Evolutionary conservation across 306 rosid genomes (phyloP).

Genomic region (Sesbania bispinosa): DNA sequence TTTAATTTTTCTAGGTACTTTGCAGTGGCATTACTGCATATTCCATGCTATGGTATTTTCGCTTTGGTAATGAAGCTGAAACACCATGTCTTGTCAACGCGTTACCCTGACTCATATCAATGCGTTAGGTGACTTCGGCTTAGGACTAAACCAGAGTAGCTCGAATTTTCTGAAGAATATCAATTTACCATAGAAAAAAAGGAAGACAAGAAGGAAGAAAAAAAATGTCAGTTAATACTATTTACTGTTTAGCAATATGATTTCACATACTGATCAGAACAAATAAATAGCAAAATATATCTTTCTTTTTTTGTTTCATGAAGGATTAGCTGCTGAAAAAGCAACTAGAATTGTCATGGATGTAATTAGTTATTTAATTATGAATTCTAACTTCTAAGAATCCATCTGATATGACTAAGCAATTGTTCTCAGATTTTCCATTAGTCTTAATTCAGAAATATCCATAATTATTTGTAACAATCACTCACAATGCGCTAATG

Average conservation of each 20-base stretch:
- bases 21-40: constrained; percentile 70
- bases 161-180: constrained; percentile 15
- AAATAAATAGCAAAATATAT: constrained; percentile 14
- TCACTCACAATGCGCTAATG: too few species aligned
- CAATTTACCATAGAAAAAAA: constrained; percentile 10
- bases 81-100: constrained; percentile 50
- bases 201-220: not conserved
- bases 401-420: too few species aligned
- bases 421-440: too few species aligned
- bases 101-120: constrained; percentile 51
- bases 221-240: not conserved
- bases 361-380: too few species aligned
- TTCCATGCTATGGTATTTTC: constrained; percentile 90
- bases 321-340: constrained; percentile 12
- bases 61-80: constrained; percentile 75
- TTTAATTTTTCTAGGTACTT: constrained; percentile 56
- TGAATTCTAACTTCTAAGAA: too few species aligned
- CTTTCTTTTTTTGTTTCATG: not conserved
- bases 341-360: constrained; percentile 7
- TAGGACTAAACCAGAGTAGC: not conserved
- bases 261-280: constrained; percentile 2
- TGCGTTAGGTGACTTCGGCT: constrained; percentile 39
- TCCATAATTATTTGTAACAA: too few species aligned
- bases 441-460: too few species aligned
- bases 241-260: not conserved